Percentiles rank a stretch among this genome's conserved stretches.
Conservation (phyloP, 2,329 filamentous ascomycete species). For the Arthrobotrys entomopaga region DNA sequence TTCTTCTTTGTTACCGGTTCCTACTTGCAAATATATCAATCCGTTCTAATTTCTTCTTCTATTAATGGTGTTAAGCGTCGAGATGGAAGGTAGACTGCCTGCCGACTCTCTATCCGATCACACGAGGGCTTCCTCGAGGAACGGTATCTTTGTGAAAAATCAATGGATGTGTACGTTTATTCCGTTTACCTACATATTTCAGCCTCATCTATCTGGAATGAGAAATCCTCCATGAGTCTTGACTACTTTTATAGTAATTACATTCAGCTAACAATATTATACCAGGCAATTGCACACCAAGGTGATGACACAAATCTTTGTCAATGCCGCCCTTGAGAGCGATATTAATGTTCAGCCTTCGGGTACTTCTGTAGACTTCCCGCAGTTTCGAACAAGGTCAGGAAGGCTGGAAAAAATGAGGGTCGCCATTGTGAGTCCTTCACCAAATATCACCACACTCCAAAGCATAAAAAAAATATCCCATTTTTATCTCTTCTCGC, state of each 20-base stretch:
- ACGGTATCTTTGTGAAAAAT: slow-evolving; percentile 50
- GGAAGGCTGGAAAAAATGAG: slow-evolving; percentile 27
- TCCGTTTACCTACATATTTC: background rate
- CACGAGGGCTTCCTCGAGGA: slow-evolving; percentile 3
- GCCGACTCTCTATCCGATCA: slow-evolving; percentile 18
- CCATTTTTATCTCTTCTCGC: background rate
- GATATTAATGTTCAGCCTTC: slow-evolving; percentile 6
- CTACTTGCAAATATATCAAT: too few species aligned
- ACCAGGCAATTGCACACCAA: slow-evolving; percentile 41
- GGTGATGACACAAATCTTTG: slow-evolving; percentile 33
- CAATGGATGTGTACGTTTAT: slow-evolving; percentile 49
- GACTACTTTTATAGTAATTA: background rate
- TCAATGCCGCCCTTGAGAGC: background rate
- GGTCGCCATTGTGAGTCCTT: slow-evolving; percentile 45
- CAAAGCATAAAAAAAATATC: background rate
- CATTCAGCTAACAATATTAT: slow-evolving; percentile 19
- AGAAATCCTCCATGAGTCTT: background rate
- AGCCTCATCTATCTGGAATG: background rate
- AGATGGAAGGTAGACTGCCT: slow-evolving; percentile 3
- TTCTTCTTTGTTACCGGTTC: too few species aligned
- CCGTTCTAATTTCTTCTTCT: background rate
- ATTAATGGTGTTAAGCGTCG: background rate
- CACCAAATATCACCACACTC: background rate
- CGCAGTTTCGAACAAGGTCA: slow-evolving; percentile 24
- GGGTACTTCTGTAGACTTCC: slow-evolving; percentile 26